Base-by-base conservation (phyloP, 2,329 filamentous ascomycete genomes). In the Ceratocystis smalleyi region DNA sequence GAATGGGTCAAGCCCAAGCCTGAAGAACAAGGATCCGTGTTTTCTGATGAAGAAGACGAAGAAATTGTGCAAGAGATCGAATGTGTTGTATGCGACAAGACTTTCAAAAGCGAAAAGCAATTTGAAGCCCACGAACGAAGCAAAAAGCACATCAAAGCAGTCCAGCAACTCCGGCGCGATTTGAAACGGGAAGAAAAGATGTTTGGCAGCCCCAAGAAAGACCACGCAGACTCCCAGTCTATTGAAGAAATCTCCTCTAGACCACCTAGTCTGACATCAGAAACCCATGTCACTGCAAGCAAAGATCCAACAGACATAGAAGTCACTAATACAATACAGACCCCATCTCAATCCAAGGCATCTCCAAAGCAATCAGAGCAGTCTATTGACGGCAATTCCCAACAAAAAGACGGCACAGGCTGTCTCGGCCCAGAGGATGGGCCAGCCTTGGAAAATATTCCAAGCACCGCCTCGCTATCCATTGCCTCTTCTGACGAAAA, bases 111-210 rank as follows among this genome's bases (percentile, higher is more conserved):
- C 70, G 88, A 95, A 72, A 91, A 90, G 68, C 92, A 97, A 71
- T 91, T 88, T 67, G 85, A 95, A 70, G 86, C 88, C 2, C 94
- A 99, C 70, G 91, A 96, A 75, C 90, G 87, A 76, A 97, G 92
- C 78, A 99, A 96, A 74, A 99, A 97, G 75, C 94, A 99, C 71
- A 75, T 86, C 67, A 97, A 96, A 72, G 87, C 90, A 1, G 81
- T 96, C 5, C 86, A 91, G 69, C 83, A 91, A 67, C 75, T 99
- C 47, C 84, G 84, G 70, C 81, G 83, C 70, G 86, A 94, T 72
- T 95, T 99, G 91, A 83, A 81, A 69, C 84, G 86, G 69, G 88
- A 99, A 70, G 87, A 91, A 70, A 77, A 78, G 59, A 78, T 24
- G 8, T 27, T 51, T 49, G 45, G 22, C 15, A 35, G 35, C 17